These are phyloP conservation scores for Spatholobus suberectus DNA, from an alignment of 306 rosid species.

Conservation along the genomic window DNA sequence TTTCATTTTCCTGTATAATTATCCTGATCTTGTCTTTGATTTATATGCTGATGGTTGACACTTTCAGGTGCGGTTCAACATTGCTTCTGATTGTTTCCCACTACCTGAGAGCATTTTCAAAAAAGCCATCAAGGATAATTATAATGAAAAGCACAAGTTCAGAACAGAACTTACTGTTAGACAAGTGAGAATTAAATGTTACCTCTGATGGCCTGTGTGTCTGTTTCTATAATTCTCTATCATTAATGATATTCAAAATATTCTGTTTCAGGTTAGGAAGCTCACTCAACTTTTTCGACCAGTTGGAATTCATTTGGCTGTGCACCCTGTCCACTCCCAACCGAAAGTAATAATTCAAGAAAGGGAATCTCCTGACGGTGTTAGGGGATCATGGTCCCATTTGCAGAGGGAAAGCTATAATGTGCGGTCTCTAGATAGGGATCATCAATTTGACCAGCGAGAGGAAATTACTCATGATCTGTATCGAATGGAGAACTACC, in stretches of 20 bases:
- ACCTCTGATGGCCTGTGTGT: not conserved
- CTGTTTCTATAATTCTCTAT: constrained; percentile 22
- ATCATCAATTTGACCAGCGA: constrained; percentile 43
- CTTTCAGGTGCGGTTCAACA: constrained; percentile 80
- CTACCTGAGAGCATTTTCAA: constrained; percentile 82
- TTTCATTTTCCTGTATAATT: constrained; percentile 9
- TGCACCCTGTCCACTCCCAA: constrained; percentile 41
- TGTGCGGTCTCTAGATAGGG: constrained; percentile 55
- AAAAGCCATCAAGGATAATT: constrained; percentile 85
- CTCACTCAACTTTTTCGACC: constrained; percentile 77
- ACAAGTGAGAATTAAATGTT: constrained; percentile 63
- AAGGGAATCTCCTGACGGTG: constrained; percentile 41
- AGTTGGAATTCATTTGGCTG: constrained; percentile 50
- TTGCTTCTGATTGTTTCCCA: constrained; percentile 79
- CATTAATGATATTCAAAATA: constrained; percentile 18
- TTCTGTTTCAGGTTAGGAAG: constrained; percentile 74
- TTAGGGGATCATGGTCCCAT: constrained; percentile 18
- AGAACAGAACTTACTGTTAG: constrained; percentile 74
- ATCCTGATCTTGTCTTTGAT: constrained; percentile 20
- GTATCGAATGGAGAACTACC: constrained; percentile 66
- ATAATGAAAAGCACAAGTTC: constrained; percentile 70
- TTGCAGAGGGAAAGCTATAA: constrained; percentile 38
- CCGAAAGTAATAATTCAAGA: constrained; percentile 44
- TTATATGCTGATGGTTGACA: constrained; percentile 32
- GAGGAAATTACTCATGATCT: constrained; percentile 61